Evolutionary conservation across 805 yeast genomes (phyloP).

Genomic region (Metschnikowia picachoensis): DNA sequence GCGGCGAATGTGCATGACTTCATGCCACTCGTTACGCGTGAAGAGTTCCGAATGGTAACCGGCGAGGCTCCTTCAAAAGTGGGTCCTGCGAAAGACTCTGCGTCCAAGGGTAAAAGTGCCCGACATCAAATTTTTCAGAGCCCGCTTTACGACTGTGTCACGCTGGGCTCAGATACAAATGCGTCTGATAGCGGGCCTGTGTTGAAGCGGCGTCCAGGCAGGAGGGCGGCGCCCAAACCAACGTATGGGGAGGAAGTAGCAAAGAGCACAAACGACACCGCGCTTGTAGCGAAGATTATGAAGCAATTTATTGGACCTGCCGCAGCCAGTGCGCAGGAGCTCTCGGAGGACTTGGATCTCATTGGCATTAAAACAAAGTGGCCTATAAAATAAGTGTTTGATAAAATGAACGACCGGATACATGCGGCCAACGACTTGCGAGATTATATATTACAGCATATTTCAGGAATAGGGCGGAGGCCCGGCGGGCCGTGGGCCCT

Average conservation of each 20-base stretch:
- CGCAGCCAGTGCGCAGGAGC: slow-evolving; percentile 31
- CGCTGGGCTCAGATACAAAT: slow-evolving; percentile 41
- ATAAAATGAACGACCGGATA: neutral
- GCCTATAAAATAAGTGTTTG: slow-evolving; percentile 21
- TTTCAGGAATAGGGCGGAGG: neutral
- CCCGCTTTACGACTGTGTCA: slow-evolving; percentile 33
- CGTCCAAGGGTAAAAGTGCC: slow-evolving; percentile 19
- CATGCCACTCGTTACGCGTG: slow-evolving; percentile 37
- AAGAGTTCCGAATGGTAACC: slow-evolving; percentile 37
- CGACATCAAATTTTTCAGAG: slow-evolving; percentile 41
- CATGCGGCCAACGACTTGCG: no score
- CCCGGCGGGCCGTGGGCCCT: no score
- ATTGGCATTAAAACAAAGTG: slow-evolving; percentile 37
- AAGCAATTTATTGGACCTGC: slow-evolving; percentile 41
- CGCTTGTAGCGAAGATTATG: slow-evolving; percentile 39
- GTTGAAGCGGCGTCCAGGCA: slow-evolving; percentile 35
- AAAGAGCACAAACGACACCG: slow-evolving; percentile 31
- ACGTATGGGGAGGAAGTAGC: slow-evolving; percentile 16
- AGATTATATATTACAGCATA: slow-evolving; percentile 8
- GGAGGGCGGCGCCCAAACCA: slow-evolving; percentile 28
- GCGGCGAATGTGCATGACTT: slow-evolving; percentile 33
- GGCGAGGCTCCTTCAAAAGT: slow-evolving; percentile 34
- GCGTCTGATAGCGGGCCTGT: slow-evolving; percentile 15
- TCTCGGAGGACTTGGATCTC: slow-evolving; percentile 31
- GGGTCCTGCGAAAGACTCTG: slow-evolving; percentile 19